A percentile compares a stretch with the other conserved stretches of the same genome.
Conservation (phyloP, 176 grass and related monocot genomes). For the Elaeis guineensis region DNA sequence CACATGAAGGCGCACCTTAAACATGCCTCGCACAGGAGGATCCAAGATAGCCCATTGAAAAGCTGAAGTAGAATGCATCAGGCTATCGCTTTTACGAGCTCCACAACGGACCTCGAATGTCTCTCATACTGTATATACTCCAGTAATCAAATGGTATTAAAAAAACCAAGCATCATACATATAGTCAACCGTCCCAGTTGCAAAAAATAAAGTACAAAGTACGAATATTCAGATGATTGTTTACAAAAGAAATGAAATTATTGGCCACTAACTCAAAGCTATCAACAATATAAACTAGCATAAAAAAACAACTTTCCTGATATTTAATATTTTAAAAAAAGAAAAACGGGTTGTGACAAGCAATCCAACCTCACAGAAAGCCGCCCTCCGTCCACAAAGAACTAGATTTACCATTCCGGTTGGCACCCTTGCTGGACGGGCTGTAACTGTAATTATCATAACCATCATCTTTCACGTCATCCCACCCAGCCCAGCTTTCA, state of each 20-base stretch:
- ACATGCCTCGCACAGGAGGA: too few species aligned
- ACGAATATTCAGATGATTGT: constrained; percentile 7
- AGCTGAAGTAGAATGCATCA: too few species aligned
- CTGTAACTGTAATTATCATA: constrained; percentile 53
- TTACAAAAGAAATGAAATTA: constrained; percentile 12
- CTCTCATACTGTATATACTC: too few species aligned
- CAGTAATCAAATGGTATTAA: too few species aligned
- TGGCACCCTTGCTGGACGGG: constrained; percentile 37
- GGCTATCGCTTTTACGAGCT: too few species aligned
- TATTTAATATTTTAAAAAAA: not conserved
- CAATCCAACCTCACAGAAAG: constrained; percentile 40
- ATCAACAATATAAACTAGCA: constrained; percentile 2
- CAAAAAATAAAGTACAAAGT: constrained; percentile 1
- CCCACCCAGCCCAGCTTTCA: constrained; percentile 87
- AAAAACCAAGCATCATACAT: not conserved
- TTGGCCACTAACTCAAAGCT: not conserved
- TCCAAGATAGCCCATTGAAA: too few species aligned
- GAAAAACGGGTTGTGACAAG: not conserved
- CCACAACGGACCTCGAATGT: too few species aligned
- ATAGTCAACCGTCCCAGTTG: not conserved
- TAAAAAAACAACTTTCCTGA: too few species aligned
- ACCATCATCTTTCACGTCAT: constrained; percentile 70
- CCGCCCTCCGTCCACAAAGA: constrained; percentile 64
- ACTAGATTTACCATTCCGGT: constrained; percentile 47
- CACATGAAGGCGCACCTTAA: too few species aligned